These are phyloP conservation scores for Pezizomycotina sp. DNA, from an alignment of 2,329 filamentous ascomycete species.

Conservation along the genomic window DNA sequence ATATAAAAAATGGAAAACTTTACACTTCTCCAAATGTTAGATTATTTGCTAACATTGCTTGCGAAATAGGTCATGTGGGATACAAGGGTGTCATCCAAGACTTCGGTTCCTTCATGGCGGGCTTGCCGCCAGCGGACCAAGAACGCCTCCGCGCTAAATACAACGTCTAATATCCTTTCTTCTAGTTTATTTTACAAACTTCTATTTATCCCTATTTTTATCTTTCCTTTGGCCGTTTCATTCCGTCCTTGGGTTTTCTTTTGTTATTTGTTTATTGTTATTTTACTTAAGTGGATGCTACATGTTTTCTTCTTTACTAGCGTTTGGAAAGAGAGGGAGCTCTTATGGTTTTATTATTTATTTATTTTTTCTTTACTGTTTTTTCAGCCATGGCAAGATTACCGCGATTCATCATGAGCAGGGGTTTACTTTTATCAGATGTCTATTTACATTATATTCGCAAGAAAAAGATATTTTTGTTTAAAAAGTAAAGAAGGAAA, in stretches of 20 bases:
- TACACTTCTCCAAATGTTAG: neutral
- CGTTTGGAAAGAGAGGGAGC: constrained; percentile 17
- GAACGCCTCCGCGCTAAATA: constrained; percentile 9
- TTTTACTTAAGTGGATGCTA: neutral
- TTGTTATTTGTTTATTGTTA: neutral
- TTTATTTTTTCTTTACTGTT: constrained; percentile 1
- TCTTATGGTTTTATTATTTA: constrained; percentile 7
- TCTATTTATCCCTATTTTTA: constrained; percentile 2
- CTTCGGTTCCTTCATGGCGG: constrained; percentile 2
- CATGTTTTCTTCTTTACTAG: constrained; percentile 2
- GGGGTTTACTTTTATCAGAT: constrained; percentile 3
- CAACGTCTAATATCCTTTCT: neutral
- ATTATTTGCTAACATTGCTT: constrained; percentile 3
- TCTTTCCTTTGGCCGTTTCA: neutral
- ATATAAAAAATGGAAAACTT: constrained; percentile 54
- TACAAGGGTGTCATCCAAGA: constrained; percentile 5
- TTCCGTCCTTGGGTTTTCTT: neutral
- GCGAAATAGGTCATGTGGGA: constrained; percentile 7
- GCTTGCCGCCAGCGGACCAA: constrained; percentile 2
- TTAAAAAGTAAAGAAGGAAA: constrained; percentile 18
- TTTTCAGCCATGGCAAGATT: neutral
- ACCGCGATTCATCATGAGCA: neutral
- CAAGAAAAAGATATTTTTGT: neutral
- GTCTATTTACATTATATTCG: neutral
- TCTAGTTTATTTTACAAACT: neutral